Evolutionary conservation across 2,329 filamentous ascomycete species (phyloP).

Genomic region (Albophoma yamanashiensis): DNA sequence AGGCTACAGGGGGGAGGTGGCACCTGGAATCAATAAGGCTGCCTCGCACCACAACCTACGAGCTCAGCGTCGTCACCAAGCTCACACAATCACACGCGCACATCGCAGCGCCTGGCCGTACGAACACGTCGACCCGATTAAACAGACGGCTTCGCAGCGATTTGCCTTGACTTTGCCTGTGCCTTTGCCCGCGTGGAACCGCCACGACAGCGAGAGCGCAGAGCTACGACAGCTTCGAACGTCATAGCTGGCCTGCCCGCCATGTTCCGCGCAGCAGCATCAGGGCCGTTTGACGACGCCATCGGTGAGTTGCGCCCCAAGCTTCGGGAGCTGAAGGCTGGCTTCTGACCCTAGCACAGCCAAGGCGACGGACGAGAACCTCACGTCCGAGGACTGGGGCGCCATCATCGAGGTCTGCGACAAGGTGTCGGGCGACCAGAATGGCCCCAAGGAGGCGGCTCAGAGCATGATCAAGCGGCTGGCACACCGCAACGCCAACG

Average conservation of each 20-base stretch:
- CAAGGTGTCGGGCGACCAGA: constrained; percentile 41
- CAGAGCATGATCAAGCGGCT: constrained; percentile 86
- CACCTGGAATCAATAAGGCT: neutral
- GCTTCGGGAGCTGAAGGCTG: neutral
- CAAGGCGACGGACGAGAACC: constrained; percentile 92
- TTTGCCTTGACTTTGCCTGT: neutral
- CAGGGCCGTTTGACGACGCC: constrained; percentile 47
- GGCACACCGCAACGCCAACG: constrained; percentile 89
- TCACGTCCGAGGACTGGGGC: constrained; percentile 70
- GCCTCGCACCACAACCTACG: neutral
- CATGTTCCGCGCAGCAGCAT: constrained; percentile 50
- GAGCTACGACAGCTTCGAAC: constrained; percentile 1
- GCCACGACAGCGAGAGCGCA: neutral
- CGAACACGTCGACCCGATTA: neutral
- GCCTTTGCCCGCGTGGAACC: neutral
- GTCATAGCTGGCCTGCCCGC: constrained; percentile 9
- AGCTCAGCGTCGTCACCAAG: neutral
- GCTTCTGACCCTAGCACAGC: constrained; percentile 24
- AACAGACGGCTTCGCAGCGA: too few species aligned
- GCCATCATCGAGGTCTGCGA: constrained; percentile 56
- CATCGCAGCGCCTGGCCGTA: neutral
- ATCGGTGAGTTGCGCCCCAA: constrained; percentile 35
- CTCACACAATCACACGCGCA: neutral
- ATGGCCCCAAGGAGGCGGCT: constrained; percentile 70
- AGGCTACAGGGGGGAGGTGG: neutral